phyloP scores from a whole-genome alignment of 202 grass and related monocot genomes.

The Brachypodium distachyon region DNA sequence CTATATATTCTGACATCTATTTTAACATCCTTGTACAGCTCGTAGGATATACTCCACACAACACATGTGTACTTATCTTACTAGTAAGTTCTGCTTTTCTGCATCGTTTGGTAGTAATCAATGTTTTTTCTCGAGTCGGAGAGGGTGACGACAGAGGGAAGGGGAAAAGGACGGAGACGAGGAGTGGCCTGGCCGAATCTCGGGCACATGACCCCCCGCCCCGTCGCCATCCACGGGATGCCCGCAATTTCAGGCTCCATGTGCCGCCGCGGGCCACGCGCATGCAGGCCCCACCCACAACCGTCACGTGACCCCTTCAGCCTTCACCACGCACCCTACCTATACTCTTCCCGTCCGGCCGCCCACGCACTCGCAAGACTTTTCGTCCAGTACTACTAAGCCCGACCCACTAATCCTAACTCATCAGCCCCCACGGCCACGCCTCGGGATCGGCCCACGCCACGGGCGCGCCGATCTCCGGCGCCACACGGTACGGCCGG shows the following conservation, averaged over 20 bases:
- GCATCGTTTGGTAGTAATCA: not conserved
- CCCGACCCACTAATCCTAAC: not conserved
- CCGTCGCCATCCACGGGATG: slow-evolving; percentile 43
- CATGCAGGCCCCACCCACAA: not conserved
- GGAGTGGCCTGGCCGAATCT: slow-evolving; percentile 41
- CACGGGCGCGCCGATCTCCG: not conserved
- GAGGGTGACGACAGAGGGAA: not conserved
- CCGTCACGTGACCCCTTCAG: slow-evolving; percentile 47
- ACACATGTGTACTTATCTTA: too few relatives aligned
- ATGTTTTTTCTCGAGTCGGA: not conserved
- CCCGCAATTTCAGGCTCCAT: slow-evolving; percentile 62
- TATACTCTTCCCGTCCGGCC: not conserved
- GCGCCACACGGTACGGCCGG: not conserved
- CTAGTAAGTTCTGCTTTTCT: not conserved
- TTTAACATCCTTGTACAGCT: too few relatives aligned
- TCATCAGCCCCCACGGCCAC: not conserved
- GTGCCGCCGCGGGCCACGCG: not conserved
- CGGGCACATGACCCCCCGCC: slow-evolving; percentile 36
- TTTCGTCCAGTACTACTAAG: too few relatives aligned
- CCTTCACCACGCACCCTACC: not conserved
- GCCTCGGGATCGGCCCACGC: not conserved
- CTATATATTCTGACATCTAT: too few relatives aligned
- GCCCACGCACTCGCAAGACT: not conserved
- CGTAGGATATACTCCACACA: too few relatives aligned
- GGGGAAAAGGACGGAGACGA: not conserved